phyloP scores from a whole-genome alignment of 768 basidiomycete species.

The Pleurotus eryngii region DNA sequence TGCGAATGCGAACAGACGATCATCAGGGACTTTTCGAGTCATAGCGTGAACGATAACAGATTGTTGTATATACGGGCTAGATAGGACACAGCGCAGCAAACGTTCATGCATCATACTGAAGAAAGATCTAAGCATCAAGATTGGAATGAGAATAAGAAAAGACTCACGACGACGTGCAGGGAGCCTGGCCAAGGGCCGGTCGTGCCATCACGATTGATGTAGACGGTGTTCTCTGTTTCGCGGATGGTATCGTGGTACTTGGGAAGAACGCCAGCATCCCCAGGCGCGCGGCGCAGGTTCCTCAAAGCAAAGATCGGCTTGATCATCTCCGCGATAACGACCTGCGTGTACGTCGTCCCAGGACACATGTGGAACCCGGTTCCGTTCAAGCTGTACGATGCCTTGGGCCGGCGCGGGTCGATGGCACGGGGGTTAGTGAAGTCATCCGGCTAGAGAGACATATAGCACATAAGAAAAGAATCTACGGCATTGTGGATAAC shows the following conservation, averaged over 20 bases:
- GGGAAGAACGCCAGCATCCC: neutral
- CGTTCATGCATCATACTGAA: too few species aligned
- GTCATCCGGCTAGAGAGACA: slow-evolving; percentile 28
- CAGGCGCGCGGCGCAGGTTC: slow-evolving; percentile 10
- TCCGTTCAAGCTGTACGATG: slow-evolving; percentile 26
- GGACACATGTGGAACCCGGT: slow-evolving; percentile 16
- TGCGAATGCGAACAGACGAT: too few species aligned
- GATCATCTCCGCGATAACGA: slow-evolving; percentile 11
- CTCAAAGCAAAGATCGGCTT: slow-evolving; percentile 10
- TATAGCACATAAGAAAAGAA: too few species aligned
- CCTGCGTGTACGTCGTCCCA: slow-evolving; percentile 6
- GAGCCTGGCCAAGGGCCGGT: neutral
- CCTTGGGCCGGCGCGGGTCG: slow-evolving; percentile 33
- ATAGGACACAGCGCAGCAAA: too few species aligned
- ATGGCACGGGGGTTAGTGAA: slow-evolving; percentile 39
- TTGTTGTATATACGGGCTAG: too few species aligned
- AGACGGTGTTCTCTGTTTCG: neutral
- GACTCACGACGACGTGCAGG: neutral
- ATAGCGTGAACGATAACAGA: too few species aligned
- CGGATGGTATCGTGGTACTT: neutral
- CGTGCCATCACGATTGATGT: neutral
- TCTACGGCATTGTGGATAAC: too few species aligned
- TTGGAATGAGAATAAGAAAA: too few species aligned
- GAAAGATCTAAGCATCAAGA: too few species aligned
- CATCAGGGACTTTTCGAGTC: too few species aligned